Conservation (phyloP, 345 rosid species). For the Garcia nutans region DNA sequence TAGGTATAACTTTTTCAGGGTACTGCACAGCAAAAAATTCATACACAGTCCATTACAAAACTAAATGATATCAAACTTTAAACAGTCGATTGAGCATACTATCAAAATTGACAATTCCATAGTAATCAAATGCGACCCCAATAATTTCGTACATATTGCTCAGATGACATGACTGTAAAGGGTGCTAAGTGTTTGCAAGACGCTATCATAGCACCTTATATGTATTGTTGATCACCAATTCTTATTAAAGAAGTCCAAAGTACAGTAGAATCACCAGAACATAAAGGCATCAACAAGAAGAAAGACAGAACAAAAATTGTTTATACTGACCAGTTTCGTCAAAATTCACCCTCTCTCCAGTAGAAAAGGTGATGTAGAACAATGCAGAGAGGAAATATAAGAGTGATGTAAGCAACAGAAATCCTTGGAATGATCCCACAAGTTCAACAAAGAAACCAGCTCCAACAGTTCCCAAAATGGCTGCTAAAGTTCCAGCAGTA, state of each 20-base stretch:
- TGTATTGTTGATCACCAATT: background rate
- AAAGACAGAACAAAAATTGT: background rate
- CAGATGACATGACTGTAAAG: background rate
- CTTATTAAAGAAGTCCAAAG: background rate
- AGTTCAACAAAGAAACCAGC: constrained; percentile 88
- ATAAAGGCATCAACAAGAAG: background rate
- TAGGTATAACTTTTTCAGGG: background rate
- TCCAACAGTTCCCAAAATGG: constrained; percentile 93
- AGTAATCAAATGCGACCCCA: too few species aligned
- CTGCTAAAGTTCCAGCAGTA: constrained; percentile 85
- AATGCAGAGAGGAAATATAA: constrained; percentile 70
- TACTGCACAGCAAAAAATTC: constrained; percentile 7
- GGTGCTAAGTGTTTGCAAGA: background rate
- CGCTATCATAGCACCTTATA: background rate
- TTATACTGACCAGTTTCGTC: constrained; percentile 50
- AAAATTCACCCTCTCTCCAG: constrained; percentile 80
- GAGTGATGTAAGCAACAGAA: constrained; percentile 68
- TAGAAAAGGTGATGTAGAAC: constrained; percentile 69
- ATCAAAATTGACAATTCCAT: background rate
- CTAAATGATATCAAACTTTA: background rate
- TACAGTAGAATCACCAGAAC: background rate
- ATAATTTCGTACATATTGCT: too few species aligned
- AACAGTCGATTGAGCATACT: background rate
- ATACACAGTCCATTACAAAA: background rate
- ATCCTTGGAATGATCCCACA: constrained; percentile 90